These are phyloP conservation scores for Ochromonas danica DNA, from an alignment of 108 stramenopile species.

Conservation along the genomic window DNA sequence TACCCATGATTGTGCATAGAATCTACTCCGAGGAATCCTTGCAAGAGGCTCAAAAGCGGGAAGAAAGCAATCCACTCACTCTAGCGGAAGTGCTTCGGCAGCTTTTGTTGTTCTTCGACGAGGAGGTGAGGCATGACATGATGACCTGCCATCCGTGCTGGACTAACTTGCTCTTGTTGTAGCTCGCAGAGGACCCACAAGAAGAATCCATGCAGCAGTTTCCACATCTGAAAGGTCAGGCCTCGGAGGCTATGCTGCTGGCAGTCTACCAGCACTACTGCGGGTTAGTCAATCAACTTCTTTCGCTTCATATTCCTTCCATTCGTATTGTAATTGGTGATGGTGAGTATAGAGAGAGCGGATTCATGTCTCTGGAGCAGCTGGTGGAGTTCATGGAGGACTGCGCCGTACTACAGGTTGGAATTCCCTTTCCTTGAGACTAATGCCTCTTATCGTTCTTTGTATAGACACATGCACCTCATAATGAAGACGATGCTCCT, in stretches of 20 bases:
- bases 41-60: neutral
- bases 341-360: neutral
- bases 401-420: neutral
- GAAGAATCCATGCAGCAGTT: neutral
- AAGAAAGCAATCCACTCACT: neutral
- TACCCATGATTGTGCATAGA: neutral
- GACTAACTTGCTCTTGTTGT: neutral
- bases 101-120: conserved; percentile 20
- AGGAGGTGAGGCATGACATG: neutral
- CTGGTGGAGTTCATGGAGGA: conserved; percentile 18
- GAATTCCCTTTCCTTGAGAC: neutral
- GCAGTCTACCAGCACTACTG: conserved; percentile 22
- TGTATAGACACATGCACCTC: conserved; percentile 21
- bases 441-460: neutral
- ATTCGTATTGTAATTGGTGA: neutral
- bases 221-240: conserved; percentile 18
- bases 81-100: conserved; percentile 12
- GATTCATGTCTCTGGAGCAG: conserved; percentile 33
- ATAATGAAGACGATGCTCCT: conserved; percentile 11
- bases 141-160: neutral
- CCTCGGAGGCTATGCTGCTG: neutral
- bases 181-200: conserved; percentile 21
- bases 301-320: neutral
- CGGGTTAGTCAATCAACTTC: neutral
- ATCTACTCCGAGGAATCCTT: neutral